phyloP scores from a whole-genome alignment of 2,329 filamentous ascomycete genomes.

The Xylaria sp. region DNA sequence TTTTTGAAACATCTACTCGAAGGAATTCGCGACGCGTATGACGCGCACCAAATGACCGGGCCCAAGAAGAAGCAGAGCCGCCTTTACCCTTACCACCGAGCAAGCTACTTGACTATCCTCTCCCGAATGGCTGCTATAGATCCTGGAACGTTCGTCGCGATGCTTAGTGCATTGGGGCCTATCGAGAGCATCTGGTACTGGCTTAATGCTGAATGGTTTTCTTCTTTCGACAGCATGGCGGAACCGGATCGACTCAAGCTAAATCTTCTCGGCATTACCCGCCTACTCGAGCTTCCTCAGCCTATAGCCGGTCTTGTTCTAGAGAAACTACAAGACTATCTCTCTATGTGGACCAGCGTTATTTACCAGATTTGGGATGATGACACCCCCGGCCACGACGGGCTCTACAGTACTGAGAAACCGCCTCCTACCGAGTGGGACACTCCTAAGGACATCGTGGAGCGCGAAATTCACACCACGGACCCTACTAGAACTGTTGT shows the following conservation, averaged over 20 bases:
- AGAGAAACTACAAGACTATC: slow-evolving; percentile 74
- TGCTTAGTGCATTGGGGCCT: slow-evolving; percentile 61
- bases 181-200: slow-evolving; percentile 67
- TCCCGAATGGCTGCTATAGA: slow-evolving; percentile 81
- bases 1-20: slow-evolving; percentile 73
- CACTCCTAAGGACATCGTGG: slow-evolving; percentile 65
- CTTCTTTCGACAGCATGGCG: slow-evolving; percentile 74
- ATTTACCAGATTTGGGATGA: slow-evolving; percentile 73
- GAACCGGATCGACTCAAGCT: slow-evolving; percentile 75
- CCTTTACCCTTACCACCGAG: slow-evolving; percentile 80
- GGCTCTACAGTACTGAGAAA: slow-evolving; percentile 59
- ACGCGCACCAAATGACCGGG: slow-evolving; percentile 83
- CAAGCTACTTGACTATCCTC: slow-evolving; percentile 86
- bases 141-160: slow-evolving; percentile 73
- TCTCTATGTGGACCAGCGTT: slow-evolving; percentile 79
- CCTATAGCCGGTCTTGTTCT: slow-evolving; percentile 69
- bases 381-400: slow-evolving; percentile 60
- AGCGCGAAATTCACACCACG: slow-evolving; percentile 62
- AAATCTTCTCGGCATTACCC: slow-evolving; percentile 77
- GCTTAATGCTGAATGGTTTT: slow-evolving; percentile 74
- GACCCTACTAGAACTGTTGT: slow-evolving; percentile 77
- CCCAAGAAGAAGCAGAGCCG: slow-evolving; percentile 76
- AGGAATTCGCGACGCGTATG: slow-evolving; percentile 74
- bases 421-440: slow-evolving; percentile 63
- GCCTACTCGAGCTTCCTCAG: slow-evolving; percentile 72